Percentiles rank a stretch among this genome's conserved stretches.
phyloP scores from a whole-genome alignment of 2,329 filamentous ascomycete genomes.

The Dryadomyces sulphureus region DNA sequence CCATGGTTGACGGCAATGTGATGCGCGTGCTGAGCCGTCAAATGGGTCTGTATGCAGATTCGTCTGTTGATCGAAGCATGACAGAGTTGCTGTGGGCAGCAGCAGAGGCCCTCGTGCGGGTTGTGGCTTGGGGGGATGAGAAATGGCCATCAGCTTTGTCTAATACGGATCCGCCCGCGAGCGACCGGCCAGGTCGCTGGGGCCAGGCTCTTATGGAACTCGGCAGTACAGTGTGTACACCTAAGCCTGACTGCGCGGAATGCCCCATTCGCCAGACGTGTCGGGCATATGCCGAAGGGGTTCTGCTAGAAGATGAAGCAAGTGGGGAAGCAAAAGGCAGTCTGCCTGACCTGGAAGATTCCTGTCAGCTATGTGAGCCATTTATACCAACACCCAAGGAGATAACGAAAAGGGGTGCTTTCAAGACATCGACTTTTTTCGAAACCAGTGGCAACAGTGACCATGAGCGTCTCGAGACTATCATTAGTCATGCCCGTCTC shows the following conservation, averaged over 20 bases:
- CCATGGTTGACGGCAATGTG: slow-evolving; percentile 52
- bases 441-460: background rate
- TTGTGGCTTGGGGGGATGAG: slow-evolving; percentile 26
- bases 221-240: slow-evolving; percentile 46
- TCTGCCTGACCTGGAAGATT: slow-evolving; percentile 32
- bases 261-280: slow-evolving; percentile 38
- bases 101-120: slow-evolving; percentile 38
- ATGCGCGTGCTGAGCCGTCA: slow-evolving; percentile 45
- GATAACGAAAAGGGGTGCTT: slow-evolving; percentile 9
- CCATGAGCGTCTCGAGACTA: slow-evolving; percentile 12
- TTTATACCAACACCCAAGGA: slow-evolving; percentile 22
- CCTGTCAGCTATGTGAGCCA: slow-evolving; percentile 31
- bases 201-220: slow-evolving; percentile 53
- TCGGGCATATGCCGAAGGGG: slow-evolving; percentile 34
- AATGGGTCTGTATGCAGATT: slow-evolving; percentile 39
- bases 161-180: slow-evolving; percentile 14
- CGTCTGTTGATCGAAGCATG: slow-evolving; percentile 37
- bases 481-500: slow-evolving; percentile 29
- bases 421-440: slow-evolving; percentile 18
- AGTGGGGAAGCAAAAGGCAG: too few species aligned
- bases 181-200: slow-evolving; percentile 42
- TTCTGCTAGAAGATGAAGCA: slow-evolving; percentile 15
- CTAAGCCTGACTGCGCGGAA: slow-evolving; percentile 38
- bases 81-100: slow-evolving; percentile 43
- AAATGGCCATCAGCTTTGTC: background rate